These are phyloP conservation scores for Psilocybe cubensis DNA, from an alignment of 768 basidiomycete species.

Conservation along the genomic window DNA sequence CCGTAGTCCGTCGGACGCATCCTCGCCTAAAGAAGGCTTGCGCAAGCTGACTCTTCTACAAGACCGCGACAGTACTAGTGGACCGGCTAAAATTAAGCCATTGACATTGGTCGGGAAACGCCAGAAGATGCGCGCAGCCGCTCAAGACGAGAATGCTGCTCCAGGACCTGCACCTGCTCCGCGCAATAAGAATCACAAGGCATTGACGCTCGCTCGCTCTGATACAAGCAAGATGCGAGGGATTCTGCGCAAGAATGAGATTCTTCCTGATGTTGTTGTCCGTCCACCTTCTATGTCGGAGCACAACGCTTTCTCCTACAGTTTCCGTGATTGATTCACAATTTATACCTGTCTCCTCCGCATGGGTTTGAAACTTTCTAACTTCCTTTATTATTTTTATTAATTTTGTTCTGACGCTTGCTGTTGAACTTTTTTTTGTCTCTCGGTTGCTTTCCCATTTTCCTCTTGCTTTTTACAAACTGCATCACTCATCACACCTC, in stretches of 20 bases:
- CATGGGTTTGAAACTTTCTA: conserved; percentile 1
- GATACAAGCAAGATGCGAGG: conserved; percentile 69
- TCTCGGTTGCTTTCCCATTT: conserved; percentile 8
- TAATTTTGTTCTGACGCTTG: conserved; percentile 18
- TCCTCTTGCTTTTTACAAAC: conserved; percentile 12
- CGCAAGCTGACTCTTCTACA: conserved; percentile 67
- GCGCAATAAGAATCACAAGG: conserved; percentile 53
- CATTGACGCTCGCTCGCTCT: conserved; percentile 60
- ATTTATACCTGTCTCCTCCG: conserved; percentile 11
- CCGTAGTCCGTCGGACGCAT: conserved; percentile 44
- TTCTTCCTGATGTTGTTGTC: conserved; percentile 62
- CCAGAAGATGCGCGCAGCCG: conserved; percentile 38
- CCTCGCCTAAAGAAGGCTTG: conserved; percentile 50
- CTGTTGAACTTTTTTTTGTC: conserved; percentile 17
- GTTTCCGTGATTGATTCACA: conserved; percentile 43
- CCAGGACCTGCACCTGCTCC: conserved; percentile 26
- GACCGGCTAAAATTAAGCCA: conserved; percentile 47
- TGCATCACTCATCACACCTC: conserved; percentile 12
- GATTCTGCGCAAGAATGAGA: conserved; percentile 55
- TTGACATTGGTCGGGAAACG: conserved; percentile 63
- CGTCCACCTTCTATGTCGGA: conserved; percentile 62
- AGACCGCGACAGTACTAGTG: conserved; percentile 47
- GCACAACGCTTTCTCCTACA: conserved; percentile 46
- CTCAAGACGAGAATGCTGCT: conserved; percentile 45
- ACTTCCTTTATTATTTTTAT: conserved; percentile 12